Evolutionary conservation across 208 protist species (phyloP), one percentile per base, ranked within the genome.

Genomic region (Angomonas ambiguus): DNA sequence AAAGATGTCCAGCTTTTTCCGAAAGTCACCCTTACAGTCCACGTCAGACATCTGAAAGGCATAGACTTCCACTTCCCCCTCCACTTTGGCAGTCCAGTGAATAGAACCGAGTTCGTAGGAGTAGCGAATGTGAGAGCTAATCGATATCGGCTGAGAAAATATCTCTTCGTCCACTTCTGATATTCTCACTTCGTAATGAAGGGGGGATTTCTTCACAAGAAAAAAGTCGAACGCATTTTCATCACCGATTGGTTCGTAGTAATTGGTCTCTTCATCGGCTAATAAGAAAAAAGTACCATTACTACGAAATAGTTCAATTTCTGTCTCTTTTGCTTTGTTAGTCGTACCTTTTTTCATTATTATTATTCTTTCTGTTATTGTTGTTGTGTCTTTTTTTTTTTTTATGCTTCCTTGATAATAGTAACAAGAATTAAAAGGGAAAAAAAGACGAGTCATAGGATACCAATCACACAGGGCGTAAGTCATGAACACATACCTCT

Each of bases 371-470:
- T 20, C 18, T 30, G 10, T 24, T 18, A 30, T n/a, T n/a, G n/a
- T n/a, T n/a, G n/a, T n/a, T n/a, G n/a, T n/a, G n/a, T n/a, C n/a
- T n/a, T n/a, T n/a, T n/a, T n/a, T n/a, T n/a, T n/a, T n/a, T n/a
- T n/a, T n/a, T n/a, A n/a, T n/a, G n/a, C n/a, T n/a, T n/a, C n/a
- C n/a, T n/a, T n/a, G n/a, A n/a, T 13, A 55, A 55, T 16, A 57
- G 57, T 13, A 65, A 25, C 27, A 56, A 3, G 51, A 10, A 28
- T 38, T 42, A 49, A 56, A 35, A 35, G 59, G 32, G 59, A 42
- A 42, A 60, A n/a, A 31, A 18, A 57, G 45, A 67, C 10, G 22
- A 34, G 41, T 3, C 10, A 60, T n/a, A n/a, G n/a, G n/a, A n/a
- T n/a, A n/a, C n/a, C n/a, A n/a, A n/a, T n/a, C n/a, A n/a, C n/a